Evolutionary conservation across 2,329 filamentous ascomycete species (phyloP).

Genomic region (Beauveria brongniartii): DNA sequence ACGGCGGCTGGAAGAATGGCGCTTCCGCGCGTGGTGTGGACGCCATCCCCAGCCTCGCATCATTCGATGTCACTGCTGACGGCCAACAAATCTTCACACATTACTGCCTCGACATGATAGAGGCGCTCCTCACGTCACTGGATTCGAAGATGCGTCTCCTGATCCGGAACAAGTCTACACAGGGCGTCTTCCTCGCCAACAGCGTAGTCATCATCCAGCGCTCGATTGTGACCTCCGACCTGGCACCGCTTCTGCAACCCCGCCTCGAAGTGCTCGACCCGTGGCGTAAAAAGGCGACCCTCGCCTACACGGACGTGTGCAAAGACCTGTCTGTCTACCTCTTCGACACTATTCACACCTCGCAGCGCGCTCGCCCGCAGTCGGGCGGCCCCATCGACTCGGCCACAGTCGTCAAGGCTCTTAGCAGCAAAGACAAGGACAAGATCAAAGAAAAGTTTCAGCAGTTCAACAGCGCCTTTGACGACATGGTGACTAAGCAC

Average conservation of each 20-base stretch:
- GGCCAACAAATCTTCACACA: constrained; percentile 81
- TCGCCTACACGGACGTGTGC: constrained; percentile 78
- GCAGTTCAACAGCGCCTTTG: constrained; percentile 82
- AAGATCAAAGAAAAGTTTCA: constrained; percentile 94
- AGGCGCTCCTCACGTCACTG: constrained; percentile 66
- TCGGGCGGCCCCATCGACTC: constrained; percentile 72
- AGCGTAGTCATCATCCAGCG: constrained; percentile 77
- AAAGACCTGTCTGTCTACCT: constrained; percentile 78
- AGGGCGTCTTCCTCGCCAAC: constrained; percentile 89
- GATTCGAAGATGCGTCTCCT: constrained; percentile 65
- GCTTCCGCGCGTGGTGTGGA: constrained; percentile 50
- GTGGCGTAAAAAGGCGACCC: constrained; percentile 81
- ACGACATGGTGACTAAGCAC: constrained; percentile 77
- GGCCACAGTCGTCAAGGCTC: constrained; percentile 70
- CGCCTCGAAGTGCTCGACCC: constrained; percentile 62
- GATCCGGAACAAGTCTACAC: constrained; percentile 67
- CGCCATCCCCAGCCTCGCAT: constrained; percentile 60
- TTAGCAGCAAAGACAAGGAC: constrained; percentile 88
- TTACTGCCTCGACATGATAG: constrained; percentile 84
- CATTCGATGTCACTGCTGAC: constrained; percentile 83
- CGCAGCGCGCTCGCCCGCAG: constrained; percentile 61
- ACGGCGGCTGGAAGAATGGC: constrained; percentile 72
- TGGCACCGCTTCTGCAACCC: constrained; percentile 61
- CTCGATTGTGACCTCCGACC: constrained; percentile 72
- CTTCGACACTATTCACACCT: constrained; percentile 84